Evolutionary conservation across 2,329 filamentous ascomycete genomes (phyloP).

Genomic region (Dothideomycetes sp.): DNA sequence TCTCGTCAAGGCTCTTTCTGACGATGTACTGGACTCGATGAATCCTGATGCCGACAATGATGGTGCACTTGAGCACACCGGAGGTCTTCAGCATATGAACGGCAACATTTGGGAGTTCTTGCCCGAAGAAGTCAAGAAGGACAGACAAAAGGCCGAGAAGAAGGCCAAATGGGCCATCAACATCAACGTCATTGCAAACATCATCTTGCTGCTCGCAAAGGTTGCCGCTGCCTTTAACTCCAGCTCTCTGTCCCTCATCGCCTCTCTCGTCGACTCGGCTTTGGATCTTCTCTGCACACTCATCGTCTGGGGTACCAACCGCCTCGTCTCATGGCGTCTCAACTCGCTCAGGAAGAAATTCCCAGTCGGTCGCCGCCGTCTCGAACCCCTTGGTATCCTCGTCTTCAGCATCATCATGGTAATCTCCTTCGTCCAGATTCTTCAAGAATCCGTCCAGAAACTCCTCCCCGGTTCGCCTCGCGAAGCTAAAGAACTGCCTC

Average conservation of each 20-base stretch:
- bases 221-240: slow-evolving; percentile 46
- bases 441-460: slow-evolving; percentile 51
- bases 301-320: slow-evolving; percentile 53
- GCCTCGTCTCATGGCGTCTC: slow-evolving; percentile 49
- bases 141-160: slow-evolving; percentile 37
- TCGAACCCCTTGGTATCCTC: slow-evolving; percentile 54
- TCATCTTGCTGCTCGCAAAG: slow-evolving; percentile 48
- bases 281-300: slow-evolving; percentile 52
- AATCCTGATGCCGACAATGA: slow-evolving; percentile 50
- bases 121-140: slow-evolving; percentile 45
- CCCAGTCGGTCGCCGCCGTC: slow-evolving; percentile 47
- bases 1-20: slow-evolving; percentile 46
- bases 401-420: slow-evolving; percentile 57
- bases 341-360: slow-evolving; percentile 44
- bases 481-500: slow-evolving; percentile 41
- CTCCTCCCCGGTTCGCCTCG: slow-evolving; percentile 40
- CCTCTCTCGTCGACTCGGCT: slow-evolving; percentile 53
- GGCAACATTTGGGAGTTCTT: slow-evolving; percentile 48
- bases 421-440: slow-evolving; percentile 52
- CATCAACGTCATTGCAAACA: slow-evolving; percentile 53
- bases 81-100: slow-evolving; percentile 39
- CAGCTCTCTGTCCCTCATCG: slow-evolving; percentile 51
- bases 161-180: slow-evolving; percentile 50
- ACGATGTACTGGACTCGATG: slow-evolving; percentile 53
- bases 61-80: slow-evolving; percentile 44